A percentile compares a stretch with the other conserved stretches of the same genome.
phyloP scores from a whole-genome alignment of 176 grass and related monocot species.

The Carex parvula region DNA sequence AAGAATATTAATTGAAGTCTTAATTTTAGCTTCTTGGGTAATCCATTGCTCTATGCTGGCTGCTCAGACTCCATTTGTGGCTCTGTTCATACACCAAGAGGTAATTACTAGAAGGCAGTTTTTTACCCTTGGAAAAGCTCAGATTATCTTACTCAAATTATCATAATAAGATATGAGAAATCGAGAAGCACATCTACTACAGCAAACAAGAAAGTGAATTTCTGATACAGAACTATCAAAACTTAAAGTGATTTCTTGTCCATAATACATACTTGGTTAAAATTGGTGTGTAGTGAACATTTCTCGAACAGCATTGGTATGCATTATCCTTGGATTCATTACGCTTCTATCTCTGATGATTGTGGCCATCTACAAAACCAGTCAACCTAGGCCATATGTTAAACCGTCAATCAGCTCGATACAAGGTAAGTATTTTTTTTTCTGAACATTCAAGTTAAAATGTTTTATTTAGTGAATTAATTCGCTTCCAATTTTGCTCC shows the following conservation, averaged over 20 bases:
- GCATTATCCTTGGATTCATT: constrained; percentile 73
- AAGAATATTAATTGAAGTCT: not conserved
- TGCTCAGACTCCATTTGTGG: constrained; percentile 58
- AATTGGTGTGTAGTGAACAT: constrained; percentile 49
- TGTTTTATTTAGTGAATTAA: constrained; percentile 1
- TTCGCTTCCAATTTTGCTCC: constrained; percentile 4
- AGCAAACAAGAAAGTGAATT: not conserved
- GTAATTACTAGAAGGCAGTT: constrained; percentile 31
- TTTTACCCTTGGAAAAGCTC: not conserved
- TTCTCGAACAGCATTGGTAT: constrained; percentile 61
- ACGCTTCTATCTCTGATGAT: constrained; percentile 57
- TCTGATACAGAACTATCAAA: not conserved
- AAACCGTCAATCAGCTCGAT: constrained; percentile 55
- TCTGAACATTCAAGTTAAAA: not conserved
- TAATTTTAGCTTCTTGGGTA: constrained; percentile 71
- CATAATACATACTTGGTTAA: not conserved
- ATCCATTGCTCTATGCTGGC: constrained; percentile 54
- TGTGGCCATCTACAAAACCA: constrained; percentile 79
- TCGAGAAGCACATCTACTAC: not conserved
- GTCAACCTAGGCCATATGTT: constrained; percentile 57
- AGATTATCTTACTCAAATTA: not conserved
- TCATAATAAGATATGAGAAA: not conserved
- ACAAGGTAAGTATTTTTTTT: constrained; percentile 45
- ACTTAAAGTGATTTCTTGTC: not conserved
- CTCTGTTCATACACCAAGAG: constrained; percentile 51